Evolutionary conservation across 306 rosid species (phyloP), one percentile per base, ranked within the genome.

Genomic region (Oxytropis ochrocephala): DNA sequence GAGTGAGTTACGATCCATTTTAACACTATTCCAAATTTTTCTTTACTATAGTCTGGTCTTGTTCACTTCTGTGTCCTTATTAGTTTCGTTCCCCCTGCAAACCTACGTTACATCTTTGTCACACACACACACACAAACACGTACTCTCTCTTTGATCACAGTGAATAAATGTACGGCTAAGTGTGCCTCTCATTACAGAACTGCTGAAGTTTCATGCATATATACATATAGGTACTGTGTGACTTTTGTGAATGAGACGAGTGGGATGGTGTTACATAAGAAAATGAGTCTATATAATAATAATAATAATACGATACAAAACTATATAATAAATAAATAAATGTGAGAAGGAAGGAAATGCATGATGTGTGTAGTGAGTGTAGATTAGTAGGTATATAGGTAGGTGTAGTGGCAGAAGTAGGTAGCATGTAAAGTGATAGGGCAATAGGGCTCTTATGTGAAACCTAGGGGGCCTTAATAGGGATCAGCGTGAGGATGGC

Each of bases 171-270:
- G 95, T 84, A 86, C 85, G 81, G 78, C 82, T 36, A 38, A 60
- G 81, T 71, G 84, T 74, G 83, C 42, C 79, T 84, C 73, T 53
- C 76, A 66, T 53, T 73, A 66, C 78, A 80, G 63, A 79, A 64
- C 78, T 79, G 84, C 86, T 86, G 89, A 79, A 89, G 86, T 82
- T 84, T 89, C 85, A 82, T 80, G 84, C 91, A 86, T n/a, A n/a
- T n/a, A n/a, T n/a, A n/a, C n/a, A n/a, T n/a, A n/a, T 71, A 80
- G 72, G 75, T 67, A 68, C 80, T 67, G 75, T 75, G 77, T 73
- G 81, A 78, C 86, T 77, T 79, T 83, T 85, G 61, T 78, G 85
- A 76, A 75, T 75, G 47, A 74, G 82, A 85, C 76, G 79, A 76
- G 80, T 46, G 43, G 79, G 57, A 73, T 62, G 56, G 70, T 47